Percentiles rank a stretch among this genome's conserved stretches.
These are phyloP conservation scores for Linum tenue DNA, from an alignment of 345 rosid species.

Conservation along the genomic window DNA sequence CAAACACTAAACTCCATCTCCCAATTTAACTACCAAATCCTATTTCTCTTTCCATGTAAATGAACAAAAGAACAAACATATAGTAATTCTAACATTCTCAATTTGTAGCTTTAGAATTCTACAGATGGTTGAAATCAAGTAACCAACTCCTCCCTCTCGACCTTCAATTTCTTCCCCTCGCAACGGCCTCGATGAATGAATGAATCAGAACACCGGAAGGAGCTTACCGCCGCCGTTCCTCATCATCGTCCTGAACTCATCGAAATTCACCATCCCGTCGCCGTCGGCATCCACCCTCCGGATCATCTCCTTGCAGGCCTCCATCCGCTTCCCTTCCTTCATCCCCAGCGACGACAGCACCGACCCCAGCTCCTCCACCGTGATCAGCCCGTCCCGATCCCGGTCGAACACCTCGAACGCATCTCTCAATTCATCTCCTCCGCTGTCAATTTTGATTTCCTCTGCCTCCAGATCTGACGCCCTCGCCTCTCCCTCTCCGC, in stretches of 20 bases:
- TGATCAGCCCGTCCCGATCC: constrained; percentile 78
- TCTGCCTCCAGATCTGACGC: constrained; percentile 30
- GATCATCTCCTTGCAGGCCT: constrained; percentile 76
- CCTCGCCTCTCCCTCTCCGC: constrained; percentile 26
- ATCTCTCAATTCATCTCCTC: constrained; percentile 80
- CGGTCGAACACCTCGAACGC: constrained; percentile 83
- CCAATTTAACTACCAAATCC: too few species aligned
- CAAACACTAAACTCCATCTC: too few species aligned
- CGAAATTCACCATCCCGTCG: constrained; percentile 62
- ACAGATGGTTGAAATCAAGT: too few species aligned
- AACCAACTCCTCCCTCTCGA: too few species aligned
- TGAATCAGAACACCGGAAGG: neutral
- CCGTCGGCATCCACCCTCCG: constrained; percentile 77
- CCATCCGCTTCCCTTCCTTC: constrained; percentile 57
- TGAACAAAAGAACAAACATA: too few species aligned
- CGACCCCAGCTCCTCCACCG: constrained; percentile 60
- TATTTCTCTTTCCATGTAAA: too few species aligned
- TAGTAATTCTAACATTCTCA: too few species aligned
- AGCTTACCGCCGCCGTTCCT: constrained; percentile 19
- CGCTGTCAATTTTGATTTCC: constrained; percentile 12
- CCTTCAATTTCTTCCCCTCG: too few species aligned
- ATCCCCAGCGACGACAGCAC: constrained; percentile 68
- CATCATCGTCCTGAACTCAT: constrained; percentile 42
- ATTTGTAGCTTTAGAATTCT: too few species aligned
- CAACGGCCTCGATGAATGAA: too few species aligned